Evolutionary conservation across 2,329 filamentous ascomycete species (phyloP), one percentile per base, ranked within the genome.

Genomic region (Penicillium sp.): DNA sequence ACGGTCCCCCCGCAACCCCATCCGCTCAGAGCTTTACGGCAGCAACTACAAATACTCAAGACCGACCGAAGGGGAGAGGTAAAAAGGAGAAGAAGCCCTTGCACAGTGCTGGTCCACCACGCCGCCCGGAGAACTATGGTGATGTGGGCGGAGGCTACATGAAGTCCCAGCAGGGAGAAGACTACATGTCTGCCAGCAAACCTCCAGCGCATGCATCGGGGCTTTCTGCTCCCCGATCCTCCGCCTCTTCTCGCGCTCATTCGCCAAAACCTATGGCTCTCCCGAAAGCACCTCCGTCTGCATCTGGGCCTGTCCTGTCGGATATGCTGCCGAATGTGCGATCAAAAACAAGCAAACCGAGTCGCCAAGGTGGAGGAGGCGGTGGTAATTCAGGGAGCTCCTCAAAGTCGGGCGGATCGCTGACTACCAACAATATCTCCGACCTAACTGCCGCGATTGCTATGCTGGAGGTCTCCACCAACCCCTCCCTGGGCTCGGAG

Each of bases 381-480:
- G 33, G 33, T 17, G 35, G 35, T 33, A 42, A 22, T 22, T 87
- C 90, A 40, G 92, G 91, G 0, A 89, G 89, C 1, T 88, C 89
- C 0, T 81, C 95, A 19, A 86, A 86, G 53, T 67, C 63, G 2
- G 56, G 58, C 3, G 40, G 56, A 24, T 62, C 73, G 7, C 59
- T 79, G 35, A 80, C 78, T 9, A 80, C 81, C 6, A 78, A 91
- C 68, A 79, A 79, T 61, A 81, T 82, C 19, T 76, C 77, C 4
- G 86, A 89, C 68, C 75, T 89, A 3, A 87, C 88, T 38, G 89
- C 92, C 1, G 93, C 94, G 4, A 98, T 99, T 68, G 89, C 93
- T 26, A 85, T 89, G 2, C 86, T 99, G 7, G 95, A 99, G 75
- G 86, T 97, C n/a, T 91, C 91, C 56, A 97, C 93, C 2, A 97